Evolutionary conservation across 345 rosid species (phyloP).

Genomic region (Trapa bicornis): DNA sequence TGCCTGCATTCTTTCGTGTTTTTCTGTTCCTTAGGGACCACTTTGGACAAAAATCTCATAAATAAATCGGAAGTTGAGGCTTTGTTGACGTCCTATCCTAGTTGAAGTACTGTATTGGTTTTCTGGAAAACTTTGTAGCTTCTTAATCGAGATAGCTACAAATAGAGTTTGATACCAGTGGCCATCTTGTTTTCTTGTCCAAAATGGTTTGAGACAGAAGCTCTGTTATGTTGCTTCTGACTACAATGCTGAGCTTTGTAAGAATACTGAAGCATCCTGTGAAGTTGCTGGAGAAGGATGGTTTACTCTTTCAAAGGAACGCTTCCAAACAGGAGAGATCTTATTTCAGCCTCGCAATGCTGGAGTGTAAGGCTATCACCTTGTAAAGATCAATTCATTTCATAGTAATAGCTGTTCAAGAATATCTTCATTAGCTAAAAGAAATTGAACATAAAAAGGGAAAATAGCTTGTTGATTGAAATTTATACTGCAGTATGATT

Average conservation of each 20-base stretch:
- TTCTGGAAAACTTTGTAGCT: no score
- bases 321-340: slow-evolving; percentile 89
- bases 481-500: no score
- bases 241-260: slow-evolving; percentile 51
- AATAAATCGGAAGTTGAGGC: no score
- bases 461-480: no score
- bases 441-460: no score
- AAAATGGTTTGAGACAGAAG: slow-evolving; percentile 30
- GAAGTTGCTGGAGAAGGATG: slow-evolving; percentile 59
- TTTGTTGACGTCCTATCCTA: no score
- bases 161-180: background rate
- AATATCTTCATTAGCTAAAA: no score
- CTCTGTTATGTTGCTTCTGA: slow-evolving; percentile 87
- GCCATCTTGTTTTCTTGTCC: slow-evolving; percentile 8
- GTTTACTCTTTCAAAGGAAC: slow-evolving; percentile 71
- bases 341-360: slow-evolving; percentile 78
- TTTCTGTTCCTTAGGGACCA: no score
- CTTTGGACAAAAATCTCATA: no score
- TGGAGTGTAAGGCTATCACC: slow-evolving; percentile 54
- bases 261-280: slow-evolving; percentile 50
- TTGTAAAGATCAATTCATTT: background rate
- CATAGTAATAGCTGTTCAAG: background rate
- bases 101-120: no score
- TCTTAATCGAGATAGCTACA: no score
- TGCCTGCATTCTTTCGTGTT: no score